Conservation (phyloP, 176 grass and related monocot genomes). For the Tuctoria greenei region DNA sequence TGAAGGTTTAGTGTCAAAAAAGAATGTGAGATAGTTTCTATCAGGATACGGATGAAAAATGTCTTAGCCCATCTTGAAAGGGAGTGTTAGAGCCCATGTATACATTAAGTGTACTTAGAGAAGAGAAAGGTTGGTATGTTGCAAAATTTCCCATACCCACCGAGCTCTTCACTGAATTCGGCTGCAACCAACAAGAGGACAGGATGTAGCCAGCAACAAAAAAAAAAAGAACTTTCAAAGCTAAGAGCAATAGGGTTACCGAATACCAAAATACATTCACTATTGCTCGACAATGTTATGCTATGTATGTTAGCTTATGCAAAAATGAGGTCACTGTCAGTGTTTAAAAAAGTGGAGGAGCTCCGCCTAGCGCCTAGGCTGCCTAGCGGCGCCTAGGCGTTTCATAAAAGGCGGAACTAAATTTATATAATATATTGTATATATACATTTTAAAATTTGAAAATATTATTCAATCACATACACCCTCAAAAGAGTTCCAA, state of each 20-base stretch:
- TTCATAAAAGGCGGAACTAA: too few species aligned
- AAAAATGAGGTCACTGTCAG: not conserved
- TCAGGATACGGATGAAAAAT: not conserved
- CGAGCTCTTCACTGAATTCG: not conserved
- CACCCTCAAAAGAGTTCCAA: too few species aligned
- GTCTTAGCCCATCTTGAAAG: not conserved
- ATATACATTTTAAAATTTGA: too few species aligned
- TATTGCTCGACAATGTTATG: not conserved
- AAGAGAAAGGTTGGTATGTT: not conserved
- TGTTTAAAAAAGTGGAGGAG: too few species aligned
- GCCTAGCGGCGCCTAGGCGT: too few species aligned
- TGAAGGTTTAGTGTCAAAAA: not conserved
- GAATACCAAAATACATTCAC: not conserved
- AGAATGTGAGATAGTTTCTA: not conserved
- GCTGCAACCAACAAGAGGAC: not conserved
- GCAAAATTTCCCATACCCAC: not conserved
- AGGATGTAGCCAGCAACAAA: not conserved
- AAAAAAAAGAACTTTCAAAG: not conserved
- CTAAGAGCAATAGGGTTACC: not conserved
- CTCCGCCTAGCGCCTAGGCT: too few species aligned
- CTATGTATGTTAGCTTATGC: not conserved
- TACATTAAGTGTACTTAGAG: not conserved
- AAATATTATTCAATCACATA: too few species aligned
- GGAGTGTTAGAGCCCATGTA: not conserved
- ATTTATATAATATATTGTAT: too few species aligned